Percentiles rank a stretch among this genome's conserved stretches.
Conservation (phyloP, 108 stramenopile genomes). For the Cyclotella sp. region DNA sequence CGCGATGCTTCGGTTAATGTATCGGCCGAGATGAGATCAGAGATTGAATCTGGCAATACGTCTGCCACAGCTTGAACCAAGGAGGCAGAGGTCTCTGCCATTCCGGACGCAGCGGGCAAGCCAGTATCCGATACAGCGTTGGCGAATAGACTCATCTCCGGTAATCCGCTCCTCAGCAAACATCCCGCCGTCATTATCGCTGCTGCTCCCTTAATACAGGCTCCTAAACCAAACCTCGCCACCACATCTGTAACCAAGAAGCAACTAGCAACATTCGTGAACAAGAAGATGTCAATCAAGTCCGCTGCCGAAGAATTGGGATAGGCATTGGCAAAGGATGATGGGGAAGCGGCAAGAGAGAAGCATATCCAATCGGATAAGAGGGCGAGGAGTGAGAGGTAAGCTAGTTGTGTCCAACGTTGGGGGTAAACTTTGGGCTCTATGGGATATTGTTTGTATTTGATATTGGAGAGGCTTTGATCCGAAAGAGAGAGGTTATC, state of each 20-base stretch:
- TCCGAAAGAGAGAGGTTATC: too few species aligned
- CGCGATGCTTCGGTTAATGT: constrained; percentile 40
- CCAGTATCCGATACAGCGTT: constrained; percentile 4
- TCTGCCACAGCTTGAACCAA: constrained; percentile 28
- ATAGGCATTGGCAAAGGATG: constrained; percentile 44
- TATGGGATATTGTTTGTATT: constrained; percentile 12
- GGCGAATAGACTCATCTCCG: constrained; percentile 27
- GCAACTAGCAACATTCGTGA: constrained; percentile 54
- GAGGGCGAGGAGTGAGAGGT: constrained; percentile 59
- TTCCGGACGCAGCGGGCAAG: constrained; percentile 5
- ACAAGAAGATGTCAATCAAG: constrained; percentile 60
- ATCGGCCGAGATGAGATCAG: constrained; percentile 22
- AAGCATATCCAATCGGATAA: constrained; percentile 63
- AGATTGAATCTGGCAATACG: constrained; percentile 39
- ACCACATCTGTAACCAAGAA: constrained; percentile 62
- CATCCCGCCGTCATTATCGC: constrained; percentile 55
- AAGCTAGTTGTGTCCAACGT: constrained; percentile 52
- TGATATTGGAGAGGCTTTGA: too few species aligned
- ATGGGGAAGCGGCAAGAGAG: constrained; percentile 55
- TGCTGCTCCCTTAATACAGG: constrained; percentile 49
- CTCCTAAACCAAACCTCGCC: constrained; percentile 40
- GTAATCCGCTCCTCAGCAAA: constrained; percentile 43
- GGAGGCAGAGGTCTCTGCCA: neutral
- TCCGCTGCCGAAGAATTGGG: constrained; percentile 38
- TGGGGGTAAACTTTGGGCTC: constrained; percentile 47